phyloP scores from a whole-genome alignment of 106 monocot species.

The Acorus gramineus region DNA sequence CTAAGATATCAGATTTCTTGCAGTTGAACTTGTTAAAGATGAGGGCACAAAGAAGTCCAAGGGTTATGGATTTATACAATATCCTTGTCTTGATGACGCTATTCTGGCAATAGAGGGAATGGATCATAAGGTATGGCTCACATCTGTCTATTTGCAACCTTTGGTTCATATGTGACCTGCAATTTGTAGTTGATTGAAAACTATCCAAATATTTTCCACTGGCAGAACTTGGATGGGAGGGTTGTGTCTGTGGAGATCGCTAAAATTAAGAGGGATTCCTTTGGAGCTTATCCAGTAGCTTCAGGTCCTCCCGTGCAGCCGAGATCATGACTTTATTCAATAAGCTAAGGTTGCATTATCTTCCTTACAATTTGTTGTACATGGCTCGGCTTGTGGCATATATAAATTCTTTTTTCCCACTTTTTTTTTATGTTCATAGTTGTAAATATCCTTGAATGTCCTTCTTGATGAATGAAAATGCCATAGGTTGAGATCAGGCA shows the following conservation, averaged over 20 bases:
- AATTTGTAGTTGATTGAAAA: background rate
- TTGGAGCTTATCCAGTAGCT: slow-evolving; percentile 28
- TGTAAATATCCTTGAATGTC: no score
- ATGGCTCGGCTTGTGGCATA: no score
- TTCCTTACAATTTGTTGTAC: no score
- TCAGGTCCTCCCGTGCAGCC: slow-evolving; percentile 27
- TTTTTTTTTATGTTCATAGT: no score
- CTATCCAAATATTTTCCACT: background rate
- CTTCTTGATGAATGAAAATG: no score
- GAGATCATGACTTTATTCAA: background rate
- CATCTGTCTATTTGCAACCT: background rate
- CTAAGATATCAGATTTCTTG: background rate
- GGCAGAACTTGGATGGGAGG: slow-evolving; percentile 37
- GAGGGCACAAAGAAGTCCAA: slow-evolving; percentile 43
- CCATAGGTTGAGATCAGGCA: no score
- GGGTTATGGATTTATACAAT: slow-evolving; percentile 61
- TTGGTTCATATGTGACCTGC: background rate
- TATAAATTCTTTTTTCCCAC: no score
- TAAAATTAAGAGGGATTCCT: slow-evolving; percentile 14
- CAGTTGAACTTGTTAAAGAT: slow-evolving; percentile 39
- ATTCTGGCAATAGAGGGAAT: slow-evolving; percentile 43
- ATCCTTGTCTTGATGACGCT: slow-evolving; percentile 47
- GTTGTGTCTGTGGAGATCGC: slow-evolving; percentile 38
- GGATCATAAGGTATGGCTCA: slow-evolving; percentile 32
- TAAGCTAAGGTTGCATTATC: no score